These are phyloP conservation scores for Talaromyces wortmannii DNA, from an alignment of 495 filamentous ascomycete species.

Conservation along the genomic window DNA sequence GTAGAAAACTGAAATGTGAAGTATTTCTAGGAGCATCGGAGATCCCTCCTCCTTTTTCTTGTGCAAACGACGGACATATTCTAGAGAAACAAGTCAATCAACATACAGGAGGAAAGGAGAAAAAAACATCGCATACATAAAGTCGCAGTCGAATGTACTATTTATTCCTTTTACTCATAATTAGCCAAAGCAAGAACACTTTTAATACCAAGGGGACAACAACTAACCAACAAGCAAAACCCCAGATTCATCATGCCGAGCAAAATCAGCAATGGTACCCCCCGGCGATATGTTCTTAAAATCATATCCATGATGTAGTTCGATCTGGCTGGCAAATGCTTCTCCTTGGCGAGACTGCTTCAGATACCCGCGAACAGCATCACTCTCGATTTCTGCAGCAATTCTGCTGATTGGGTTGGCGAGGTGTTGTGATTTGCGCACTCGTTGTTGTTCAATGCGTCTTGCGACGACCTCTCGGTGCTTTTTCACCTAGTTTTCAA, in stretches of 20 bases:
- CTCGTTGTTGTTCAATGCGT: slow-evolving; percentile 24
- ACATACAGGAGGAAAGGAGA: not conserved
- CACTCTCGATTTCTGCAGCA: slow-evolving; percentile 20
- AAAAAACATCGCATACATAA: not conserved
- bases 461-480: slow-evolving; percentile 16
- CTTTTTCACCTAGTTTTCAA: slow-evolving; percentile 12
- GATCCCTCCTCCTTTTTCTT: not conserved
- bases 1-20: not conserved
- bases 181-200: not conserved
- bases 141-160: not conserved
- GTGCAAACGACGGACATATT: not conserved
- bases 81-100: not conserved
- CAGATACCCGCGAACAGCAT: not conserved
- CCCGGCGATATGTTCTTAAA: slow-evolving; percentile 26
- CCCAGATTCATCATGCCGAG: slow-evolving; percentile 28
- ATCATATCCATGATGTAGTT: slow-evolving; percentile 21
- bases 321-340: slow-evolving; percentile 26
- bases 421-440: slow-evolving; percentile 21
- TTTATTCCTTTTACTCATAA: not conserved
- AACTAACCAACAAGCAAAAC: slow-evolving; percentile 30
- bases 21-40: not conserved
- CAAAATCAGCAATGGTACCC: slow-evolving; percentile 25
- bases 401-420: slow-evolving; percentile 19
- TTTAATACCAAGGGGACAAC: not conserved
- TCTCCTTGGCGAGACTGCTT: slow-evolving; percentile 15